phyloP scores from a whole-genome alignment of 2,329 filamentous ascomycete genomes.

The Tolypocladium tundrense region DNA sequence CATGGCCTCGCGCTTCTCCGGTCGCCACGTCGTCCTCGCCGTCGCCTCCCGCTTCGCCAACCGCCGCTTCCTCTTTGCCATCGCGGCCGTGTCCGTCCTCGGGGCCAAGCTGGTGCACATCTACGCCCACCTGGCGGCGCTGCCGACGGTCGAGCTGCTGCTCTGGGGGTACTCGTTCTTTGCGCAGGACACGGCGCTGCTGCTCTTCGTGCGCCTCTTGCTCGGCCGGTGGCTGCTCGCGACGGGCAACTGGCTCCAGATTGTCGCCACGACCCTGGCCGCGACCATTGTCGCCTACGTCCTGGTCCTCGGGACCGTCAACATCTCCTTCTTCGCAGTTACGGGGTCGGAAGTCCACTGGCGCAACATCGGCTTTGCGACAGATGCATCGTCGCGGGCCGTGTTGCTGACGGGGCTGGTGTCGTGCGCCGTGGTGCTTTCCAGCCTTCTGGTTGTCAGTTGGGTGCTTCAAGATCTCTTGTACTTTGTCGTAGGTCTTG shows the following conservation, averaged over 20 bases:
- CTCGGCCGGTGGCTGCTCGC: conserved; percentile 10
- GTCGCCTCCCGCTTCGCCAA: conserved; percentile 9
- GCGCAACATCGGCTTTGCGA: conserved; percentile 19
- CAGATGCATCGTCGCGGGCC: conserved; percentile 18
- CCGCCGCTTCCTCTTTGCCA: conserved; percentile 16
- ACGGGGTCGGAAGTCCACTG: conserved; percentile 24
- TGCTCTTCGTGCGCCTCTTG: conserved; percentile 16
- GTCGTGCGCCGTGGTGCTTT: conserved; percentile 12
- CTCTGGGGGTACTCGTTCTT: conserved; percentile 21
- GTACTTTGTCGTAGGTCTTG: conserved; percentile 9
- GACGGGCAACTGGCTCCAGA: conserved; percentile 3
- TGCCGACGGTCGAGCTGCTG: conserved; percentile 14
- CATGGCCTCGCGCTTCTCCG: not conserved
- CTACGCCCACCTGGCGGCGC: conserved; percentile 14
- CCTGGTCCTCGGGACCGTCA: conserved; percentile 13
- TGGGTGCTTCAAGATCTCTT: conserved; percentile 16
- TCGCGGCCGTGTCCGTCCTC: conserved; percentile 14
- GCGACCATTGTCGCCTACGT: conserved; percentile 10
- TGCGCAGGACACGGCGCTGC: conserved; percentile 16
- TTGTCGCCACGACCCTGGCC: conserved; percentile 6
- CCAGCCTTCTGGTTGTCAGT: conserved; percentile 6
- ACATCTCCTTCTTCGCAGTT: conserved; percentile 14
- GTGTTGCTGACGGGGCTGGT: conserved; percentile 20
- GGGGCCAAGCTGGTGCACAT: conserved; percentile 18
- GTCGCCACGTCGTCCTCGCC: not conserved